A percentile compares a stretch with the other conserved stretches of the same genome.
Evolutionary conservation across 371 early-diverging fungal genomes (phyloP).

Genomic region (Vairimorpha apis): DNA sequence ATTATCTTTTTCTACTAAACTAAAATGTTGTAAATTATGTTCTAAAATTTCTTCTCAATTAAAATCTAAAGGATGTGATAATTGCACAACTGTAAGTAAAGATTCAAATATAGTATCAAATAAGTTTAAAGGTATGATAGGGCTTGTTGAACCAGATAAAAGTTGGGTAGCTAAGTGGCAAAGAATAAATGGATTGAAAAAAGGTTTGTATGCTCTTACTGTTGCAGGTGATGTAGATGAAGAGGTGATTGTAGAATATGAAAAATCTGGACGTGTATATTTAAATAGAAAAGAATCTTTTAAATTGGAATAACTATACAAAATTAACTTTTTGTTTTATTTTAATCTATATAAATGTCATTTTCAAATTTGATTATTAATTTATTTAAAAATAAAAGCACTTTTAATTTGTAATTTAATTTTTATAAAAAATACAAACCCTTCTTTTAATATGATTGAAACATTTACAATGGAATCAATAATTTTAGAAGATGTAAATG

Average conservation of each 20-base stretch:
- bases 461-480: conserved; percentile 37
- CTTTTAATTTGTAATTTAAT: too few relatives aligned
- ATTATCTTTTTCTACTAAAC: neutral
- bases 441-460: too few relatives aligned
- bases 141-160: conserved; percentile 42
- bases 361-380: too few relatives aligned
- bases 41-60: neutral
- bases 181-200: conserved; percentile 45
- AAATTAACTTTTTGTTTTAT: too few relatives aligned
- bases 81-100: conserved; percentile 53
- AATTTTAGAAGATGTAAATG: conserved; percentile 29
- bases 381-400: too few relatives aligned
- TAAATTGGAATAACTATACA: too few relatives aligned
- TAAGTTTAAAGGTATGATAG: conserved; percentile 56
- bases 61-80: conserved; percentile 57
- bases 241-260: conserved; percentile 54
- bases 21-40: neutral
- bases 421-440: too few relatives aligned
- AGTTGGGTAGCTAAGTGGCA: conserved; percentile 64
- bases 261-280: conserved; percentile 56
- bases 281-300: conserved; percentile 58
- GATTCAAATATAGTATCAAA: conserved; percentile 36
- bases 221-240: conserved; percentile 61
- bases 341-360: too few relatives aligned
- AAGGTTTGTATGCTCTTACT: conserved; percentile 62